These are phyloP conservation scores for Rheum nobile DNA, from an alignment of 148 eudicot genomes.

Conservation along the genomic window DNA sequence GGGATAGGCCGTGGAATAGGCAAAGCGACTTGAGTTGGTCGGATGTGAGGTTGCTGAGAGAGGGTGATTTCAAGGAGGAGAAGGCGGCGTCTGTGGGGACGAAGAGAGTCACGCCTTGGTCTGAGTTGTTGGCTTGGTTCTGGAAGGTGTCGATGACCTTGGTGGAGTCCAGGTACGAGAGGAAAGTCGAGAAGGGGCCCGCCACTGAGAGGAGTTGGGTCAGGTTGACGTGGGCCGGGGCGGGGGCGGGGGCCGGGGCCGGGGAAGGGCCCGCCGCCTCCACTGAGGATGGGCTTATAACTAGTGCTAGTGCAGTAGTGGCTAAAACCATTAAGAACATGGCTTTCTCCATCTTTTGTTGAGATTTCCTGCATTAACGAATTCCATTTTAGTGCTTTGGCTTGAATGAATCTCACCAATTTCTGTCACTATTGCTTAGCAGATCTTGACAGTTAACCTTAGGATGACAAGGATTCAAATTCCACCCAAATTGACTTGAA, in stretches of 20 bases:
- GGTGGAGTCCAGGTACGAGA: conserved; percentile 4
- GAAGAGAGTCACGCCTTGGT: conserved; percentile 1
- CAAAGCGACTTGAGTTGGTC: conserved; percentile 62
- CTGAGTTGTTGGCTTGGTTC: conserved; percentile 3
- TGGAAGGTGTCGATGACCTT: conserved; percentile 8
- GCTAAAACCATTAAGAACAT: not conserved
- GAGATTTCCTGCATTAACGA: not conserved
- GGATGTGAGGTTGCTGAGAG: conserved; percentile 60
- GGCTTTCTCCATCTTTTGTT: not conserved
- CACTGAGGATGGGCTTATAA: not conserved
- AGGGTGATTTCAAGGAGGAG: conserved; percentile 17
- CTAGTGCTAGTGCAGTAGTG: not conserved
- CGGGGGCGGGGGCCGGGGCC: not conserved
- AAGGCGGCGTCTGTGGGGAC: not conserved
- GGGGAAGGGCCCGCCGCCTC: not conserved
- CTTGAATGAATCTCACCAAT: too few relatives aligned
- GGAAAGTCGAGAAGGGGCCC: conserved; percentile 6
- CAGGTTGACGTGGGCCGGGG: conserved; percentile 4
- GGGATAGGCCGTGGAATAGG: conserved; percentile 79
- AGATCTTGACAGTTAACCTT: not conserved
- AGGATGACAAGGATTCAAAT: not conserved
- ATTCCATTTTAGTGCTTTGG: not conserved
- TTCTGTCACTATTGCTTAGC: not conserved
- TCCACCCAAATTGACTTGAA: not conserved
- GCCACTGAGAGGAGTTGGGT: conserved; percentile 8